Base-by-base conservation (phyloP, 1,139 yeast genomes). In the Candida sp. region DNA sequence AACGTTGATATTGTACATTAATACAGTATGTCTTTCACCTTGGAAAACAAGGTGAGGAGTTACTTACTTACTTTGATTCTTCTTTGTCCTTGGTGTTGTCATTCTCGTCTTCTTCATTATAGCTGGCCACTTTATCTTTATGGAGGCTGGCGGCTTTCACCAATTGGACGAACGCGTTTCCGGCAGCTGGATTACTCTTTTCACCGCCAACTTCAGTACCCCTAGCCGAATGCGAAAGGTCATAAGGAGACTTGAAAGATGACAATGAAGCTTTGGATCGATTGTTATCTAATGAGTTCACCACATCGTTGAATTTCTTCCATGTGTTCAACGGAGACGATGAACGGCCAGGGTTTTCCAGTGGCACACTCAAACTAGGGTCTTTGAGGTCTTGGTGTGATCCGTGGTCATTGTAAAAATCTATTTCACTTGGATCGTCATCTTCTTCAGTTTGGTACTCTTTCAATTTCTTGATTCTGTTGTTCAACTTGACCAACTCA, bases 401-500 rank as follows among this genome's bases (percentile, higher is more conserved):
- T 49, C 77, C 72, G 31, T 59, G 57, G 11, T 73, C 79, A 46
- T 69, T 69, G 56, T 73, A 75, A 28, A 77, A 62, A 54, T 77
- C 73, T 49, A 77, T 76, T 58, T 80, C 86, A 48, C 60, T 60
- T 25, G 82, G 81, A 57, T 81, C 87, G 55, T 81, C 86, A 60
- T 80, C 86, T 49, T 76, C 84, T 3, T 77, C 84, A 45, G 79
- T 70, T 72, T 63, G 84, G 53, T 77, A 60, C 50, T 68, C 73
- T 67, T 86, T 85, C 65, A 91, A 79, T 53, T 86, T 84, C 62
- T 81, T 77, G 66, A 91, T 85, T 64, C 89, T 79, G 68, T 90
- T 90, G 61, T 86, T 83, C 67, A 91, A 80, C 60, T 84, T 84
- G 49, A 91, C 92, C 62, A 90, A 78, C 65, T 88, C 96, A 58